Evolutionary conservation across 768 basidiomycete species (phyloP).

Genomic region (Glaciozyma antarctica): DNA sequence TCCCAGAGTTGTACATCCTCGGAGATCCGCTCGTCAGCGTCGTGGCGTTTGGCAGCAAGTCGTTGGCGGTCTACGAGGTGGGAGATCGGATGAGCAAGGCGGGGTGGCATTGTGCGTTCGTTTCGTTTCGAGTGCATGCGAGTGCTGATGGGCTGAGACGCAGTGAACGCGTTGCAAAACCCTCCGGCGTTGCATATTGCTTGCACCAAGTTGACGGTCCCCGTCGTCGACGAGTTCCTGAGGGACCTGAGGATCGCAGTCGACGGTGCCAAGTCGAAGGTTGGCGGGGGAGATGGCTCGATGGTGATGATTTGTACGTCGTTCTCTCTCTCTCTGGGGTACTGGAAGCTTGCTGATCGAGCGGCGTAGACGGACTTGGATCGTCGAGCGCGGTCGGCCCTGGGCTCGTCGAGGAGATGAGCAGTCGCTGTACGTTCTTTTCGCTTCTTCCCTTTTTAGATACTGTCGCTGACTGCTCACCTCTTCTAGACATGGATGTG

Average conservation of each 20-base stretch:
- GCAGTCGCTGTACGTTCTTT: slow-evolving; percentile 11
- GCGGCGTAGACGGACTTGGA: slow-evolving; percentile 17
- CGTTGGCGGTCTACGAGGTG: slow-evolving; percentile 69
- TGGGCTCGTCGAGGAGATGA: slow-evolving; percentile 23
- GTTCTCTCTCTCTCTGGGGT: neutral
- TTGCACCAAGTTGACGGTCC: slow-evolving; percentile 76
- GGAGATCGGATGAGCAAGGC: slow-evolving; percentile 75
- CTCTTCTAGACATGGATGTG: slow-evolving; percentile 22
- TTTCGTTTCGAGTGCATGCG: neutral
- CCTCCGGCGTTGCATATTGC: slow-evolving; percentile 87
- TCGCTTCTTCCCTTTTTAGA: neutral
- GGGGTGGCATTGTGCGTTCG: slow-evolving; percentile 61
- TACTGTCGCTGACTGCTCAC: neutral
- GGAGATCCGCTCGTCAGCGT: slow-evolving; percentile 84
- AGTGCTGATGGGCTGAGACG: neutral
- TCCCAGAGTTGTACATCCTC: slow-evolving; percentile 77
- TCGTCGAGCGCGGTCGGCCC: slow-evolving; percentile 25
- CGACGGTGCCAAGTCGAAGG: slow-evolving; percentile 52
- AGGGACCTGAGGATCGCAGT: slow-evolving; percentile 73
- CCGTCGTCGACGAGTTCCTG: slow-evolving; percentile 62
- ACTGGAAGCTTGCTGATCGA: neutral
- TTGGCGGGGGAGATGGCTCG: slow-evolving; percentile 52
- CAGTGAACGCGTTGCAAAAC: slow-evolving; percentile 63
- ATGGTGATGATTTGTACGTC: slow-evolving; percentile 67
- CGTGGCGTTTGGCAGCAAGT: slow-evolving; percentile 69